Evolutionary conservation across 2,329 filamentous ascomycete species (phyloP).

Genomic region (Alternaria triticimaculans): DNA sequence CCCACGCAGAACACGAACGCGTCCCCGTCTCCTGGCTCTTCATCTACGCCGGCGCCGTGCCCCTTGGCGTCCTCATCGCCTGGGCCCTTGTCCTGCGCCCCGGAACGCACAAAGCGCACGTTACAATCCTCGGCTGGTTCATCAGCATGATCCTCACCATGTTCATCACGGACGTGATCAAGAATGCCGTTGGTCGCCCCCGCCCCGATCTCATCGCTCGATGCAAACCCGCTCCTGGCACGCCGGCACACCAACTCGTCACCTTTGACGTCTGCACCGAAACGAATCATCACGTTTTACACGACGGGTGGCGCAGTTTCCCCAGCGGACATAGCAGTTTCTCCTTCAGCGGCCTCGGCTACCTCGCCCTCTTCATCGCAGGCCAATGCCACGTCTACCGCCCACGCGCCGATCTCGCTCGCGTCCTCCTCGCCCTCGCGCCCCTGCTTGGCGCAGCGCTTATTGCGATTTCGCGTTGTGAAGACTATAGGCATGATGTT

Average conservation of each 20-base stretch:
- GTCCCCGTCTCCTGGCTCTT: conserved; percentile 82
- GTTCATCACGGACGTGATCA: conserved; percentile 85
- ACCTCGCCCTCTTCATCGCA: conserved; percentile 72
- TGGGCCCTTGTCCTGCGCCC: conserved; percentile 70
- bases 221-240: conserved; percentile 73
- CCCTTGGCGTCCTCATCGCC: conserved; percentile 69
- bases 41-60: conserved; percentile 76
- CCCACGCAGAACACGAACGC: conserved; percentile 82
- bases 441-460: conserved; percentile 64
- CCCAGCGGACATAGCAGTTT: conserved; percentile 82
- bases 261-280: conserved; percentile 76
- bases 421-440: conserved; percentile 61
- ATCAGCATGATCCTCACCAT: conserved; percentile 76
- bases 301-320: conserved; percentile 86
- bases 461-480: conserved; percentile 67
- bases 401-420: conserved; percentile 63
- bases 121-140: conserved; percentile 79
- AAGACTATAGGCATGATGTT: conserved; percentile 70
- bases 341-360: conserved; percentile 79
- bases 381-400: conserved; percentile 68
- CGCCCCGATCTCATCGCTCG: conserved; percentile 88
- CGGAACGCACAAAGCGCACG: conserved; percentile 79
- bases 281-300: conserved; percentile 69
- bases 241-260: conserved; percentile 62
- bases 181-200: conserved; percentile 84